Conservation (phyloP, 148 eudicot genomes). For the Fallopia convolvulus region DNA sequence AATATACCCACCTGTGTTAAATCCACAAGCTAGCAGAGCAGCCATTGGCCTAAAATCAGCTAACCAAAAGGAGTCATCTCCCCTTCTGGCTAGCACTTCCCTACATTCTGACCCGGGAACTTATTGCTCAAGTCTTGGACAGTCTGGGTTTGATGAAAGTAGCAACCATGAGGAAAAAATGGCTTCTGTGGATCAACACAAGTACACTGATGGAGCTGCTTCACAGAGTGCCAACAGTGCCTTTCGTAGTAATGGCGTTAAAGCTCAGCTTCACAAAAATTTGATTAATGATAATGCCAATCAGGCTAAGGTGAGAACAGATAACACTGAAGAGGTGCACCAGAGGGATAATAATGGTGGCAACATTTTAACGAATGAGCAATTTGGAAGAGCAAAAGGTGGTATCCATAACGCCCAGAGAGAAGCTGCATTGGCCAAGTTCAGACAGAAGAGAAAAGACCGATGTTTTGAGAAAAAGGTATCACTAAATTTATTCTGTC, state of each 20-base stretch:
- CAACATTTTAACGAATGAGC: constrained; percentile 18
- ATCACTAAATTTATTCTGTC: neutral
- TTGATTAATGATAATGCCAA: constrained; percentile 21
- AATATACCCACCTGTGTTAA: constrained; percentile 15
- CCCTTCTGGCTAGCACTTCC: constrained; percentile 28
- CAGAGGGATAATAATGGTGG: constrained; percentile 18
- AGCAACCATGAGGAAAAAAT: constrained; percentile 13
- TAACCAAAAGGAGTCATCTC: constrained; percentile 25
- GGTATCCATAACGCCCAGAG: constrained; percentile 29
- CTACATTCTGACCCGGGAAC: constrained; percentile 29
- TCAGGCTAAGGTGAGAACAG: constrained; percentile 3
- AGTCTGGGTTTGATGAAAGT: constrained; percentile 12
- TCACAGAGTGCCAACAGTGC: constrained; percentile 19
- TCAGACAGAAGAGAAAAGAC: constrained; percentile 36
- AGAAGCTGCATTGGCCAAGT: constrained; percentile 46
- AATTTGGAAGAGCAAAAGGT: constrained; percentile 17
- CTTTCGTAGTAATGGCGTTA: constrained; percentile 14
- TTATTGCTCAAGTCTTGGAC: constrained; percentile 18
- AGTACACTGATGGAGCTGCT: constrained; percentile 4
- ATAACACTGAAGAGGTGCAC: constrained; percentile 16
- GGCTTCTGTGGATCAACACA: constrained; percentile 13
- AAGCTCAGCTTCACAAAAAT: constrained; percentile 15
- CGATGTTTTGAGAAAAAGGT: constrained; percentile 52
- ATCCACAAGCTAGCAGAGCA: constrained; percentile 13
- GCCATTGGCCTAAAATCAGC: constrained; percentile 16